These are phyloP conservation scores for Pyronema omphalodes DNA, from an alignment of 495 filamentous ascomycete species.

Conservation along the genomic window DNA sequence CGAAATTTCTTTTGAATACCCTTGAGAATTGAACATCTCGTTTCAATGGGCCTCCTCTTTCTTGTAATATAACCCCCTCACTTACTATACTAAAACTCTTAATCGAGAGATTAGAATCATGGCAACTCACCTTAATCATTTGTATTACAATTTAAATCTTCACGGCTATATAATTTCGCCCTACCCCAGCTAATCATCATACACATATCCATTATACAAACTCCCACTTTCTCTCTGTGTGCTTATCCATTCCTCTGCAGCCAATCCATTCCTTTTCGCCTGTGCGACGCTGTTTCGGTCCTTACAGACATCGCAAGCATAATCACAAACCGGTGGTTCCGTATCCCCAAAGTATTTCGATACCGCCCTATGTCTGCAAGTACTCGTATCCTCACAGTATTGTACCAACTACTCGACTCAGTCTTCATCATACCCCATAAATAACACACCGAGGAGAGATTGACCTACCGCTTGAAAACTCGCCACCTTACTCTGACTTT, in stretches of 20 bases:
- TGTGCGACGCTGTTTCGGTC: conserved; percentile 42
- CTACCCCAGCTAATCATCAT: too few species aligned
- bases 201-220: too few species aligned
- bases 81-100: too few species aligned
- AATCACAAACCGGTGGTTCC: conserved; percentile 46
- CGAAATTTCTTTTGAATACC: too few species aligned
- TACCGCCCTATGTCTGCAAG: conserved; percentile 61
- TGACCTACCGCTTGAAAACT: conserved; percentile 27
- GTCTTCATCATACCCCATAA: conserved; percentile 6
- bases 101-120: too few species aligned
- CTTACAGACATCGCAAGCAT: conserved; percentile 83
- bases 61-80: too few species aligned
- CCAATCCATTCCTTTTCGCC: conserved; percentile 42
- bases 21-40: too few species aligned
- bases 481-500: conserved; percentile 24
- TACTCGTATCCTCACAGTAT: conserved; percentile 60
- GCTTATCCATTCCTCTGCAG: conserved; percentile 53
- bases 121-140: too few species aligned
- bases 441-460: background rate
- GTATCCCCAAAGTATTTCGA: conserved; percentile 66
- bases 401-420: conserved; percentile 41
- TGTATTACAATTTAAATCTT: too few species aligned
- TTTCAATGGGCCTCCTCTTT: too few species aligned
- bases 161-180: too few species aligned
- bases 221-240: conserved; percentile 39